These are phyloP conservation scores for Magnusiomyces ingens DNA, from an alignment of 1,139 yeast species.

Conservation along the genomic window DNA sequence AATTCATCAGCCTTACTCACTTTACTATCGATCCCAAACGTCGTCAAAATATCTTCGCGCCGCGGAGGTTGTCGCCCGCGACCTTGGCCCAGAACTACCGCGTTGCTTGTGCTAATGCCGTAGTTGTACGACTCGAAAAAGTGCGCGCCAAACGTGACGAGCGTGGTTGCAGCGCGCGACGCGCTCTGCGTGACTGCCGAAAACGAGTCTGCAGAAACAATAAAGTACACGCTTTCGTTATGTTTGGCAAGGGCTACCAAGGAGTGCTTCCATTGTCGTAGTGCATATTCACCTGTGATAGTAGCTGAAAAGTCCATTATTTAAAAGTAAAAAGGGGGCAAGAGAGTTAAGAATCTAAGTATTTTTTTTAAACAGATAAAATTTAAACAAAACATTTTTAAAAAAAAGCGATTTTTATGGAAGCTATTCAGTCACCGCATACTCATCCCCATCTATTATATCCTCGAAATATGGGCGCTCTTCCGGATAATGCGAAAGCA, in stretches of 20 bases:
- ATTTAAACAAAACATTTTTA: not conserved
- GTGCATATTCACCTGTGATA: not conserved
- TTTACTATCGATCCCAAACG: too few species aligned
- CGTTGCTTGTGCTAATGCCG: not conserved
- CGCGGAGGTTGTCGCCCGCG: too few species aligned
- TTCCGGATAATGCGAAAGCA: not conserved
- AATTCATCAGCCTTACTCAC: too few species aligned
- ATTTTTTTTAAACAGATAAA: too few species aligned
- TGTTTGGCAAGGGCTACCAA: not conserved
- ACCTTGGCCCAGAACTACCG: not conserved
- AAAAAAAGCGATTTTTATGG: not conserved
- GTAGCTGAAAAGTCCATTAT: slow-evolving; percentile 1
- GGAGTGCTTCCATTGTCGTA: not conserved
- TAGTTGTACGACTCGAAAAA: not conserved
- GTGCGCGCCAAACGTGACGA: not conserved
- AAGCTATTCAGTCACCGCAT: not conserved
- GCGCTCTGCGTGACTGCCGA: not conserved
- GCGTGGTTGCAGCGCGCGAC: not conserved
- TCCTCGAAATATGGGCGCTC: not conserved
- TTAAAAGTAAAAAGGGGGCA: not conserved
- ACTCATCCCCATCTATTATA: not conserved
- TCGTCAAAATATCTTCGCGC: too few species aligned
- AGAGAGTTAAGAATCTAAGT: too few species aligned
- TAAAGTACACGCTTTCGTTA: not conserved
- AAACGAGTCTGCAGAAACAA: not conserved